Percentiles rank a stretch among this genome's conserved stretches.
These are phyloP conservation scores for Plenodomus lindquistii DNA, from an alignment of 2,329 filamentous ascomycete species.

Conservation along the genomic window DNA sequence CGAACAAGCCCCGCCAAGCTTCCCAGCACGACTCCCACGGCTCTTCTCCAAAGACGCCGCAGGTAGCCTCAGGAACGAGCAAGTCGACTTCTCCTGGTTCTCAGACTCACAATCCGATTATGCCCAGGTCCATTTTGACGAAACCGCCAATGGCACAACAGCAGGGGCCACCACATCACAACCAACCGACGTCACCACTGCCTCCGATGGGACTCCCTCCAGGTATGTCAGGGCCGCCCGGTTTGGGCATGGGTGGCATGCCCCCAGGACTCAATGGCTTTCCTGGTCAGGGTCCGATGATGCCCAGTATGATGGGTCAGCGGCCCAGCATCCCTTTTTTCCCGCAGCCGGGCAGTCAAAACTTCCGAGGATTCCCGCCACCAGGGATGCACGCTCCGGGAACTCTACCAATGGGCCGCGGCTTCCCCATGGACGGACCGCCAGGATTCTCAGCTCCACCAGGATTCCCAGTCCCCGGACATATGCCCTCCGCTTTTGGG, in stretches of 20 bases:
- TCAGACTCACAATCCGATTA: conserved; percentile 67
- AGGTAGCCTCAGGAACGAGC: conserved; percentile 52
- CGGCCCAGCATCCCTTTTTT: conserved; percentile 62
- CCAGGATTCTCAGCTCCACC: conserved; percentile 46
- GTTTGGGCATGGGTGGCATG: conserved; percentile 51
- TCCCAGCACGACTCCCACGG: conserved; percentile 78
- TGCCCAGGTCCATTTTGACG: conserved; percentile 64
- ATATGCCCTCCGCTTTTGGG: conserved; percentile 43
- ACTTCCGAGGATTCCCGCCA: conserved; percentile 60
- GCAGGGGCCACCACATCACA: conserved; percentile 53
- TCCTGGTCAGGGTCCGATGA: conserved; percentile 58
- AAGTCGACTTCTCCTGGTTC: conserved; percentile 64
- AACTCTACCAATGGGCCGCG: conserved; percentile 60
- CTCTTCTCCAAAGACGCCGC: conserved; percentile 70
- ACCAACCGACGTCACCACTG: conserved; percentile 63
- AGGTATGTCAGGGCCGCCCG: conserved; percentile 62
- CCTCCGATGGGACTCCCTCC: conserved; percentile 65
- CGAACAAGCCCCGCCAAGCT: conserved; percentile 73
- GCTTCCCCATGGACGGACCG: conserved; percentile 59
- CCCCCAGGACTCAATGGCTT: conserved; percentile 54
- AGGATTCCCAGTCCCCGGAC: conserved; percentile 35
- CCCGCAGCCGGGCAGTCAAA: conserved; percentile 56
- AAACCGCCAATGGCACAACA: conserved; percentile 60
- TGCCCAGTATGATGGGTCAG: conserved; percentile 57
- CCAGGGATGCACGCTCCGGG: conserved; percentile 62